phyloP scores from a whole-genome alignment of 129 eudicot genomes.

The Escallonia herrerae region DNA sequence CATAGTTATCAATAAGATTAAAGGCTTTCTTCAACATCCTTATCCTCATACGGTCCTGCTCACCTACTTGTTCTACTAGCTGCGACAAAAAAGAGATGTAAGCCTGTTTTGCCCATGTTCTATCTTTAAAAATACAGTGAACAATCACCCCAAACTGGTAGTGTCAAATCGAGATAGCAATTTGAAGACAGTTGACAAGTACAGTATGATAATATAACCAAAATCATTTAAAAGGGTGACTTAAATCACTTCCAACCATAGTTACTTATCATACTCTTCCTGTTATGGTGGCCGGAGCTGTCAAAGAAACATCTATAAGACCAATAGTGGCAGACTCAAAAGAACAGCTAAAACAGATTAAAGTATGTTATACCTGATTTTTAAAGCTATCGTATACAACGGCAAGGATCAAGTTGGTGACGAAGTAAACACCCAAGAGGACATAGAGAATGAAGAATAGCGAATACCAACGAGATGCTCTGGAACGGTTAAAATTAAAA shows the following conservation, averaged over 20 bases:
- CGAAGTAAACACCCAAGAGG: slow-evolving; percentile 93
- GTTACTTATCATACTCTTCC: no score
- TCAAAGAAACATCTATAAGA: no score
- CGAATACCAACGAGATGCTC: slow-evolving; percentile 84
- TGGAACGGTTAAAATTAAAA: slow-evolving; percentile 8
- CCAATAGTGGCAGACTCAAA: no score
- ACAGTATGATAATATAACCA: no score
- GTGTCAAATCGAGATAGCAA: no score
- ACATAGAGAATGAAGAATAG: slow-evolving; percentile 75
- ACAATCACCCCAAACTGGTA: neutral
- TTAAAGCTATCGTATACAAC: slow-evolving; percentile 96
- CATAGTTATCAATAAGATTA: slow-evolving; percentile 47
- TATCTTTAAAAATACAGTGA: neutral
- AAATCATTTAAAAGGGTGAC: no score
- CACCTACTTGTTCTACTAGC: slow-evolving; percentile 75
- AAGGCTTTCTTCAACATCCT: slow-evolving; percentile 77
- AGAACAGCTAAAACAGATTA: neutral
- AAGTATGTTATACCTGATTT: slow-evolving; percentile 47
- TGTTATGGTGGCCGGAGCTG: no score
- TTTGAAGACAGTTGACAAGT: no score
- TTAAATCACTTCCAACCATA: no score
- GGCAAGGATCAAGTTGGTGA: slow-evolving; percentile 94
- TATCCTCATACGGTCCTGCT: slow-evolving; percentile 62
- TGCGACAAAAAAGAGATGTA: slow-evolving; percentile 27
- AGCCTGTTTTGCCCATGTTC: slow-evolving; percentile 13